phyloP scores from a whole-genome alignment of 306 rosid species.

The Vigna trinervia region DNA sequence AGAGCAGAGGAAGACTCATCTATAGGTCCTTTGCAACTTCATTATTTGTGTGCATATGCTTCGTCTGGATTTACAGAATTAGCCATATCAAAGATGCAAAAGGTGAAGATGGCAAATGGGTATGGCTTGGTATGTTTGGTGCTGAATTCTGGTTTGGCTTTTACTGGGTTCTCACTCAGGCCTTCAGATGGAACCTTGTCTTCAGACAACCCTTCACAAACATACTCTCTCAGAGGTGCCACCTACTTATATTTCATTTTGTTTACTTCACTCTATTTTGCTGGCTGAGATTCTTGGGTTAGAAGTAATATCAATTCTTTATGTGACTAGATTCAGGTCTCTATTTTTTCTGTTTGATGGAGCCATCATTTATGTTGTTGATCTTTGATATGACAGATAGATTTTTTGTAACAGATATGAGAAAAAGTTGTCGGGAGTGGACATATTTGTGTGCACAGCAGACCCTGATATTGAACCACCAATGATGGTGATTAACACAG shows the following conservation, averaged over 20 bases:
- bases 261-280: not conserved
- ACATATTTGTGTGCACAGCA: constrained; percentile 89
- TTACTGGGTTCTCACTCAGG: constrained; percentile 79
- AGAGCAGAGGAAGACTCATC: constrained; percentile 49
- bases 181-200: constrained; percentile 66
- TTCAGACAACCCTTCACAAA: constrained; percentile 63
- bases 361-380: no score
- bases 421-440: constrained; percentile 63
- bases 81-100: constrained; percentile 46
- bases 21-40: constrained; percentile 59
- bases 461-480: constrained; percentile 80
- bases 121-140: constrained; percentile 64
- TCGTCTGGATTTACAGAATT: constrained; percentile 70
- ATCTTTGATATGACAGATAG: not conserved
- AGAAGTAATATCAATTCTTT: no score
- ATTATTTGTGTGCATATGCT: constrained; percentile 59
- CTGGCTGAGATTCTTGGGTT: not conserved
- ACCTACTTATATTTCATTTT: no score
- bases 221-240: constrained; percentile 68
- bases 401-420: constrained; percentile 53
- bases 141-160: constrained; percentile 86
- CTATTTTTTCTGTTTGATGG: no score
- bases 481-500: constrained; percentile 77
- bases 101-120: constrained; percentile 54
- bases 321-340: no score